phyloP scores from a whole-genome alignment of 208 protist species.

The Leishmania guyanensis region DNA sequence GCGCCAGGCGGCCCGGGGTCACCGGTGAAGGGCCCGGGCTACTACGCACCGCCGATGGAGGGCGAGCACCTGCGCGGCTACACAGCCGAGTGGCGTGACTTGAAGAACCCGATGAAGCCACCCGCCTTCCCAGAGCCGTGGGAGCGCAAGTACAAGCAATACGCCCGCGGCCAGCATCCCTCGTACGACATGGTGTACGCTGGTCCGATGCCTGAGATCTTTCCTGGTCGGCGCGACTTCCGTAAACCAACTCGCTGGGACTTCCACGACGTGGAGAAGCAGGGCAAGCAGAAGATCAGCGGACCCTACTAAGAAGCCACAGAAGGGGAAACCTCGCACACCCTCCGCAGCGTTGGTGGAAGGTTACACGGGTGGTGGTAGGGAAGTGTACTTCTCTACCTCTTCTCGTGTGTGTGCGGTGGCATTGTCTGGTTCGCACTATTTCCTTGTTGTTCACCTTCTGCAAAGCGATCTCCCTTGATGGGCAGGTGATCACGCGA shows the following conservation, averaged over 20 bases:
- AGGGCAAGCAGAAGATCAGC: slow-evolving; percentile 86
- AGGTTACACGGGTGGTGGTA: neutral
- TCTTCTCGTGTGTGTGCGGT: neutral
- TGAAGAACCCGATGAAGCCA: slow-evolving; percentile 87
- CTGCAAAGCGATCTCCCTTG: neutral
- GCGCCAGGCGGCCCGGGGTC: slow-evolving; percentile 83
- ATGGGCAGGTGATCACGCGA: neutral
- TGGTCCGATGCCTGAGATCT: slow-evolving; percentile 92
- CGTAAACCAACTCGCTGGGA: slow-evolving; percentile 90
- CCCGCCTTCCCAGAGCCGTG: slow-evolving; percentile 87
- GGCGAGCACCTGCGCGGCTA: slow-evolving; percentile 88
- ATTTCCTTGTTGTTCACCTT: neutral
- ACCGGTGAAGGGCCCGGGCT: slow-evolving; percentile 81
- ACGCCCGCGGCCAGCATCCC: slow-evolving; percentile 89
- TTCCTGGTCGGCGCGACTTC: slow-evolving; percentile 85
- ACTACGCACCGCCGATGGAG: slow-evolving; percentile 91
- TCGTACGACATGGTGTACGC: slow-evolving; percentile 93
- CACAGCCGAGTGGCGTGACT: slow-evolving; percentile 89
- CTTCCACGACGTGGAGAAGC: slow-evolving; percentile 90
- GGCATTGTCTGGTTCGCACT: neutral
- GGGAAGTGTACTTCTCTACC: neutral
- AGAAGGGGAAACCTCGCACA: neutral
- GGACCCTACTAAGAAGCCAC: slow-evolving; percentile 67
- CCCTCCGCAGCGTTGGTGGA: neutral
- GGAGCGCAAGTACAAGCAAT: slow-evolving; percentile 92